Percentiles rank a stretch among this genome's conserved stretches.
These are phyloP conservation scores for Sideroxylon spinosum DNA, from an alignment of 179 eudicot species.

Conservation along the genomic window DNA sequence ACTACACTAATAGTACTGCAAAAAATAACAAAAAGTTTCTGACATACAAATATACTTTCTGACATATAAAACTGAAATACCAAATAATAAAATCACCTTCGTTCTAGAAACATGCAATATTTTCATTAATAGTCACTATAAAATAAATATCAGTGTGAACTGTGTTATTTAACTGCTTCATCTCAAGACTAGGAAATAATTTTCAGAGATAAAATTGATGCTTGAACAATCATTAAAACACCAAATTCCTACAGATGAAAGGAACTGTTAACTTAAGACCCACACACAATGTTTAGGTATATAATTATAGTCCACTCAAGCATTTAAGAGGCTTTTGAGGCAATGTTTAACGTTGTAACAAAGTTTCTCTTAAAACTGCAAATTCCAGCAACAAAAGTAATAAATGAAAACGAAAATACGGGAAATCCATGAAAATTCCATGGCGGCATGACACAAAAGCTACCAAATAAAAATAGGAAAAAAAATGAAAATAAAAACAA, in stretches of 20 bases:
- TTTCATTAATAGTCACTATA: not conserved
- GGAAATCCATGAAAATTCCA: not conserved
- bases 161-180: not conserved
- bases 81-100: not conserved
- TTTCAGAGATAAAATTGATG: not conserved
- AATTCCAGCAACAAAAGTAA: not conserved
- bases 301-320: not conserved
- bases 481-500: not conserved
- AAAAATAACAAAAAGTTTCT: not conserved
- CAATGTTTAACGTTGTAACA: too few relatives aligned
- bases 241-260: not conserved
- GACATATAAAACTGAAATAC: not conserved
- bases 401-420: not conserved
- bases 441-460: not conserved
- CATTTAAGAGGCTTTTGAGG: not conserved
- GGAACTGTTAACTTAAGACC: not conserved
- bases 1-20: not conserved
- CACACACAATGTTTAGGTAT: not conserved
- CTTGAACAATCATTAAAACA: not conserved
- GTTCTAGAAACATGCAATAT: constrained; percentile 1
- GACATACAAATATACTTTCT: not conserved
- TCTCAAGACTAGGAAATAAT: not conserved
- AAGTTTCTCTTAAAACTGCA: not conserved
- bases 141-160: not conserved
- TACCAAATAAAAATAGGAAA: not conserved